Percentiles rank a stretch among this genome's conserved stretches.
These are phyloP conservation scores for Echinosophora koreensis DNA, from an alignment of 306 rosid species.

Conservation along the genomic window DNA sequence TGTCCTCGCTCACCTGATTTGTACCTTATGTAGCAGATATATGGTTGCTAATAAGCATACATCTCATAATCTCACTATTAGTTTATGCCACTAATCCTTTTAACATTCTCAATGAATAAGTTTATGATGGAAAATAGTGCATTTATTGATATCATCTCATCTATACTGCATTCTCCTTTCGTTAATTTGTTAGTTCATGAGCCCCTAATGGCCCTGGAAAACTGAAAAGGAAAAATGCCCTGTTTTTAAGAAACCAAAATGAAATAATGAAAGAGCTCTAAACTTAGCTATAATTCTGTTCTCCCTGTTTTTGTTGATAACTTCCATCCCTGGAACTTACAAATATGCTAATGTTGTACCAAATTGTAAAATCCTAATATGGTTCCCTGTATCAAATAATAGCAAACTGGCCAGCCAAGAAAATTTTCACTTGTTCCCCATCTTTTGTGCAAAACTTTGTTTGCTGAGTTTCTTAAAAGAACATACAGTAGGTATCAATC, in stretches of 20 bases:
- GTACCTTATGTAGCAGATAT: conserved; percentile 23
- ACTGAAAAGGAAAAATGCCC: neutral
- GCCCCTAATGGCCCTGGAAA: neutral
- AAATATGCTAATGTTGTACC: conserved; percentile 8
- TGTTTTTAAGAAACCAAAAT: conserved; percentile 6
- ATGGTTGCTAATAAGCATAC: conserved; percentile 8
- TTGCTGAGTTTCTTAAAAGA: neutral
- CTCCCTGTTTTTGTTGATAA: neutral
- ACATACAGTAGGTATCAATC: neutral
- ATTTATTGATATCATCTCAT: conserved; percentile 24
- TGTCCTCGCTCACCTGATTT: conserved; percentile 41
- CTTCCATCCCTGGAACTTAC: neutral
- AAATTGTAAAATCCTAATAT: conserved; percentile 4
- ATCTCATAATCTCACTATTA: neutral
- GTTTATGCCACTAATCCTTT: neutral
- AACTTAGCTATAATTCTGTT: neutral
- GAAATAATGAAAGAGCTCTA: conserved; percentile 6
- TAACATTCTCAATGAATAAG: neutral
- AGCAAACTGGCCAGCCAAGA: neutral
- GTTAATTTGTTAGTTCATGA: neutral
- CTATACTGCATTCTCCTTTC: neutral
- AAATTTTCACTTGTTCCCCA: conserved; percentile 17
- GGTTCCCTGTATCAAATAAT: conserved; percentile 5
- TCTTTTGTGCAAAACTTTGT: neutral
- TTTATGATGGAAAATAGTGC: conserved; percentile 18